Conservation (phyloP, 352 stramenopile genomes). For the Pythium biforme region DNA sequence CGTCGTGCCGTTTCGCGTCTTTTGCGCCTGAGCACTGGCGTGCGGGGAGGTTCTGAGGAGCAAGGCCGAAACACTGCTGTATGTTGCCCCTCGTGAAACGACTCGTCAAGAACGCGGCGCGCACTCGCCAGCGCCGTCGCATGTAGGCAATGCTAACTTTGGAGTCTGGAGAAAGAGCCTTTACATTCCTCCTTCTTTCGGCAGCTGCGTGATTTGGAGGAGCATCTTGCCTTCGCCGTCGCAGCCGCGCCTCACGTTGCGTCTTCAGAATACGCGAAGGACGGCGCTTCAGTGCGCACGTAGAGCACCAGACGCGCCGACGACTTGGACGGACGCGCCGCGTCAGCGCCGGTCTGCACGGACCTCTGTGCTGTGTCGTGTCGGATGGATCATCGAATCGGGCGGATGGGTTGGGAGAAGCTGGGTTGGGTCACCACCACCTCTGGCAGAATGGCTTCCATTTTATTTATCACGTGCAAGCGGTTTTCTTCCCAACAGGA, state of each 20-base stretch:
- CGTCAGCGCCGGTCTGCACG: not conserved
- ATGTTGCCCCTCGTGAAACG: constrained; percentile 7
- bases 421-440: not conserved
- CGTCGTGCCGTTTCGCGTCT: not conserved
- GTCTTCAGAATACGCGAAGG: not conserved
- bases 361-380: not conserved
- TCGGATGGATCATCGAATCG: too few relatives aligned
- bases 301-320: not conserved
- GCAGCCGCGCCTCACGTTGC: not conserved
- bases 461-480: not conserved
- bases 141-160: not conserved
- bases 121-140: constrained; percentile 9
- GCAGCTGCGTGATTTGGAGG: constrained; percentile 6
- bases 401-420: not conserved
- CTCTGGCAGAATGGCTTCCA: not conserved
- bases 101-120: constrained; percentile 3
- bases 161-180: not conserved
- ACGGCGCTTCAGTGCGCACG: not conserved
- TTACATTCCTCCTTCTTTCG: constrained; percentile 2
- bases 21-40: constrained; percentile 1
- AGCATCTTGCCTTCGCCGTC: not conserved
- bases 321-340: not conserved
- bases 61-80: too few relatives aligned
- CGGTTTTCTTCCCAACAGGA: constrained; percentile 4
- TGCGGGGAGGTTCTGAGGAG: constrained; percentile 13